phyloP scores from a whole-genome alignment of 352 stramenopile genomes.

The Phytophthora tubulina region DNA sequence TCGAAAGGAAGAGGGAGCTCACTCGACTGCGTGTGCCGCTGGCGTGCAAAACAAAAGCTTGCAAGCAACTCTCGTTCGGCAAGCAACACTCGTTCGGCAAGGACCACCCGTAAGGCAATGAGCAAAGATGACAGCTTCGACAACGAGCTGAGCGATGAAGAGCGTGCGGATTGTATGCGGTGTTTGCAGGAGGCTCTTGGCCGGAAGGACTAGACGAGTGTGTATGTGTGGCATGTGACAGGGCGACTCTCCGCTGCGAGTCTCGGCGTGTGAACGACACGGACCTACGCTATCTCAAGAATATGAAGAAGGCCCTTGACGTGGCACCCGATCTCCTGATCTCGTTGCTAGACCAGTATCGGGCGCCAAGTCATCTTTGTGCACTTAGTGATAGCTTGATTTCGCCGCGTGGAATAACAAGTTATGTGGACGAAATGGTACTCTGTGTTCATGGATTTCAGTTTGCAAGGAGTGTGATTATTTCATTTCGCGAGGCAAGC shows the following conservation, averaged over 20 bases:
- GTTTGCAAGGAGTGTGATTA: slow-evolving; percentile 14
- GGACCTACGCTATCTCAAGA: not conserved
- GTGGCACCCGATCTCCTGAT: not conserved
- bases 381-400: not conserved
- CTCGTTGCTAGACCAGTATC: slow-evolving; percentile 4
- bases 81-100: too few relatives aligned
- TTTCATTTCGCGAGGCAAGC: not conserved
- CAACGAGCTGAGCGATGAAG: not conserved
- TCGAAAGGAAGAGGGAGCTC: not conserved
- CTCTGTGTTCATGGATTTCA: not conserved
- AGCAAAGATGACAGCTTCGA: not conserved
- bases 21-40: not conserved
- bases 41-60: not conserved
- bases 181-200: not conserved
- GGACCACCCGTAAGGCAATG: not conserved
- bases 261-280: not conserved
- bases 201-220: slow-evolving; percentile 12
- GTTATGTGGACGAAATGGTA: slow-evolving; percentile 5
- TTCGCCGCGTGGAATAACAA: slow-evolving; percentile 17
- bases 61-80: too few relatives aligned
- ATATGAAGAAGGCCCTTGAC: slow-evolving; percentile 1
- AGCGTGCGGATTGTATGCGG: not conserved
- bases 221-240: slow-evolving; percentile 1
- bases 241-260: not conserved
- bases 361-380: not conserved